Conservation (phyloP, 2,329 filamentous ascomycete genomes). For the Emmonsiellopsis sp. region DNA sequence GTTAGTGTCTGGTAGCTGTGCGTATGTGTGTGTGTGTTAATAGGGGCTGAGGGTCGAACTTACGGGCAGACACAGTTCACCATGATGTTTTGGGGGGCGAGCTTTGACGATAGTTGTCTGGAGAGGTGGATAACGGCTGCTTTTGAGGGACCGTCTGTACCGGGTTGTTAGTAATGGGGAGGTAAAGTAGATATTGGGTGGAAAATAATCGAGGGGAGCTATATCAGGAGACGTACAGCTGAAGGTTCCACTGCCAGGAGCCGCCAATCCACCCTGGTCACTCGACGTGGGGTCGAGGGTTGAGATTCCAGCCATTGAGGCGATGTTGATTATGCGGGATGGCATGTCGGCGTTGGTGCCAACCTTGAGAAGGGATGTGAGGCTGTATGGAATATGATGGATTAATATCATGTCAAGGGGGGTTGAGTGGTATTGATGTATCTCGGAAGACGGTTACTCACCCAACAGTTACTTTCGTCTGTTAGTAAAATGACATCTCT, state of each 20-base stretch:
- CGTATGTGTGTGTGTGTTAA: not conserved
- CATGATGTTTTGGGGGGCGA: conserved; percentile 35
- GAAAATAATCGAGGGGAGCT: conserved; percentile 1
- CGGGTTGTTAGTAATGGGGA: not conserved
- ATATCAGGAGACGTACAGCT: conserved; percentile 17
- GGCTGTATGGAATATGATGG: conserved; percentile 15
- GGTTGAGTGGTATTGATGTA: too few species aligned
- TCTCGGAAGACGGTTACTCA: not conserved
- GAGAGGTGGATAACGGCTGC: conserved; percentile 36
- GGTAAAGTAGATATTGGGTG: not conserved
- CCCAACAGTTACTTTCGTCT: conserved; percentile 1
- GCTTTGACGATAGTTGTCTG: conserved; percentile 32
- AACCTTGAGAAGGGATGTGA: conserved; percentile 28
- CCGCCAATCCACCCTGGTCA: conserved; percentile 35
- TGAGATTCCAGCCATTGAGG: conserved; percentile 32
- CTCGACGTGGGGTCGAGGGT: conserved; percentile 40
- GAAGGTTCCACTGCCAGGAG: conserved; percentile 34
- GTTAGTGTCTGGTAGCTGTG: too few species aligned
- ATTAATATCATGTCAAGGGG: not conserved
- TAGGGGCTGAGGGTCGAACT: not conserved
- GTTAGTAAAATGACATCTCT: not conserved
- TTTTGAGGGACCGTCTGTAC: conserved; percentile 30
- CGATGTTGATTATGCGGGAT: conserved; percentile 33
- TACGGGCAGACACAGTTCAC: conserved; percentile 33
- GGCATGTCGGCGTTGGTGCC: conserved; percentile 25